Evolutionary conservation across 1,284 basidiomycete genomes (phyloP).

Genomic region (Athelia psychrophila): DNA sequence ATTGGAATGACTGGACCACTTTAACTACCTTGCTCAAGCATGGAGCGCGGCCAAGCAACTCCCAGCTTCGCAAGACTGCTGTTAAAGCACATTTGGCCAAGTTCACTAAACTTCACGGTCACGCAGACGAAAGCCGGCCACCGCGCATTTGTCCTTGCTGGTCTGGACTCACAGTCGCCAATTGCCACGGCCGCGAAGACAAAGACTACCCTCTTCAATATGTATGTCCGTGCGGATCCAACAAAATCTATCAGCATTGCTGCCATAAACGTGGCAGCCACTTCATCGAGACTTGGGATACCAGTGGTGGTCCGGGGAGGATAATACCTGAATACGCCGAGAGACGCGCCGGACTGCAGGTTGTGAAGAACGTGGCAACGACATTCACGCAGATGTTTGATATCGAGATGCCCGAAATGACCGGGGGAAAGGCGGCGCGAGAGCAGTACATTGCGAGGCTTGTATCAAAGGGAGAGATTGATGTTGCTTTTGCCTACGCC

Average conservation of each 20-base stretch:
- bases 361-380: background rate
- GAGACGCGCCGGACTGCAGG: background rate
- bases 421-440: background rate
- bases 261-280: conserved; percentile 6
- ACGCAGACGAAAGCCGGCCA: background rate
- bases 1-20: background rate
- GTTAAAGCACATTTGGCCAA: background rate
- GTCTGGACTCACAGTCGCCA: conserved; percentile 8
- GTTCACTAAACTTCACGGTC: background rate
- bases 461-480: conserved; percentile 3
- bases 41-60: conserved; percentile 6
- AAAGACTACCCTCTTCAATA: conserved; percentile 11
- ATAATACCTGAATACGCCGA: conserved; percentile 3
- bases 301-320: conserved; percentile 1
- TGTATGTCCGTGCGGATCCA: conserved; percentile 11
- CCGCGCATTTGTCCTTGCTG: conserved; percentile 12
- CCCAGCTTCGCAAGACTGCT: background rate
- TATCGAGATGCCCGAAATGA: background rate
- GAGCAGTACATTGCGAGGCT: no score
- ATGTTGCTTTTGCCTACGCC: conserved; percentile 13
- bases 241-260: conserved; percentile 9
- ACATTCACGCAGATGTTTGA: background rate
- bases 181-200: conserved; percentile 9
- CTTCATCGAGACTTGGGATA: conserved; percentile 11
- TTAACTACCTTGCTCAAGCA: conserved; percentile 9